Base-by-base conservation (phyloP, 805 yeast genomes). In the Saturnispora mendoncae region DNA sequence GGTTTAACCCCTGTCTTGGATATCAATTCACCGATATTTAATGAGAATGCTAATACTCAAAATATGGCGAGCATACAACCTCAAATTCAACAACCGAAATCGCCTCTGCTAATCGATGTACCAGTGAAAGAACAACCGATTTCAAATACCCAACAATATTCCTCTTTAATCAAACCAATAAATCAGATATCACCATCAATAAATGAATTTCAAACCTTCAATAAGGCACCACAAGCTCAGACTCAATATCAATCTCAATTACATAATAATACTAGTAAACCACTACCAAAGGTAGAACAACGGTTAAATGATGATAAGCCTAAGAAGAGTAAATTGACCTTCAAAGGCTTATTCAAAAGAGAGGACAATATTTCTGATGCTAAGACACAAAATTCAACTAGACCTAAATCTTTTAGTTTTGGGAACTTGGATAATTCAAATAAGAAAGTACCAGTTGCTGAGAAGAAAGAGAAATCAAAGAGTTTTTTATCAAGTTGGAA, bases 401-500 rank as follows among this genome's bases (percentile, higher is more conserved):
- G 50, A 14, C 46, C 50, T 24, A 48, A 41, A 20, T 41, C 48
- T 3, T 48, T 46, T 23, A 41, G 39, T 27, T 46, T 46, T 29
- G 44, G 40, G 17, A 34, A 14, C 8, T 15, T 39, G n/a, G 40
- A 41, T 12, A 33, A 13, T 13, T n/a, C 17, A 13, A 27, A 28
- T 17, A 46, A 44, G 18, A 38, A 42, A 28, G 43, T 43, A 31
- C 44, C 43, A 15, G 49, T 43, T 15, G 42, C 42, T 14, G 52
- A 49, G 9, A 52, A 46, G 30, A 55, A 51, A 34, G 57, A 56
- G 31, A 55, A 52, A 21, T 46, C 61, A 7, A 54, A 45, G 39
- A 56, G 62, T 38, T 44, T 60, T n/a, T 42, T 60, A 8, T 44
- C 54, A 4, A 44, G 49, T 5, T 60, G 64, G 64, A 59, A 54